Percentiles rank a stretch among this genome's conserved stretches.
Evolutionary conservation across 73 alveolate genomes (phyloP).

Genomic region (Paramecium biaurelia): DNA sequence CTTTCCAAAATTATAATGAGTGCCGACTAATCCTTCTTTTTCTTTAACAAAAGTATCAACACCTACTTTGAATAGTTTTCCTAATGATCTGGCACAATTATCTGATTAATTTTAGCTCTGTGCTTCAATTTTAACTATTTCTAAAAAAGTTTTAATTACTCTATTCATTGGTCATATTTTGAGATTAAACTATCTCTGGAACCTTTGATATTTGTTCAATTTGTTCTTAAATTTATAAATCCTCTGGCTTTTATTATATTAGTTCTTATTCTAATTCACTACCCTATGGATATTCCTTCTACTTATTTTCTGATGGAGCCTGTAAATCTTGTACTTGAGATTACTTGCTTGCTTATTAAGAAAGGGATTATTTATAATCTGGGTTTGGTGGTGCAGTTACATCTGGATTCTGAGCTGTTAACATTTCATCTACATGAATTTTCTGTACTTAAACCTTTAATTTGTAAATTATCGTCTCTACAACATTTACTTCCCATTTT

Average conservation of each 20-base stretch:
- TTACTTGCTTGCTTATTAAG: not conserved
- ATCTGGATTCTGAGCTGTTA: not conserved
- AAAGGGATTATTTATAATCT: not conserved
- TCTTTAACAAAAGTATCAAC: not conserved
- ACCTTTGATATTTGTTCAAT: not conserved
- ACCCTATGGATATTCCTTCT: not conserved
- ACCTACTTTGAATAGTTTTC: not conserved
- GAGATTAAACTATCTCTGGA: not conserved
- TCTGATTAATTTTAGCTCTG: not conserved
- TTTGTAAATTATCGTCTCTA: not conserved
- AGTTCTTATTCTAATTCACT: not conserved
- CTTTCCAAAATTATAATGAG: constrained; percentile 23
- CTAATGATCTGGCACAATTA: not conserved
- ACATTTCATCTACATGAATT: not conserved
- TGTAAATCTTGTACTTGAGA: not conserved
- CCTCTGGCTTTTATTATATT: not conserved
- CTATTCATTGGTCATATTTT: not conserved
- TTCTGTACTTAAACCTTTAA: not conserved
- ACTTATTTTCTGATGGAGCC: not conserved
- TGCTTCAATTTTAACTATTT: not conserved
- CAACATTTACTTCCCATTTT: constrained; percentile 20
- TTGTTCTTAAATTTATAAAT: not conserved
- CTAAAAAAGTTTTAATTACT: not conserved
- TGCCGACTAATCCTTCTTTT: not conserved
- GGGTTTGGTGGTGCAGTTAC: not conserved